Base-by-base conservation (phyloP, 2,329 filamentous ascomycete species). In the Ophiognomonia clavigignenti-juglandacearum region DNA sequence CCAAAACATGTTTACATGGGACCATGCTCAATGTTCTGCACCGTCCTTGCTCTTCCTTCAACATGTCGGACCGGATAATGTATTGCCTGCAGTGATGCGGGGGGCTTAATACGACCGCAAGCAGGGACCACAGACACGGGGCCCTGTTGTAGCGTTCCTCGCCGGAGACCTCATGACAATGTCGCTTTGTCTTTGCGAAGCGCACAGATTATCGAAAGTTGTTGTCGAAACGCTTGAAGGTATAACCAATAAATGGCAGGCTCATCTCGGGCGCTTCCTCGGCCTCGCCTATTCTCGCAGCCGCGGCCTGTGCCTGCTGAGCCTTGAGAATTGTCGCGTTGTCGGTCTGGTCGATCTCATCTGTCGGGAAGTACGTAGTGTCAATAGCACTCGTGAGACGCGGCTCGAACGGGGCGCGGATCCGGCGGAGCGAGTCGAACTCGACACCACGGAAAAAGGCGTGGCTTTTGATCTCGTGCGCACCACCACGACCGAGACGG, bases 361-460 rank as follows among this genome's bases (percentile, higher is more conserved):
- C 85, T 54, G 85, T 87, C 5, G 85, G 85, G 74, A 89, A 89
- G 69, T 88, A 88, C 42, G 84, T 81, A 27, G 85, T 86, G 61
- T 89, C 85, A 52, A 87, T 76, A 57, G 86, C 86, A 35, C 82
- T 86, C 56, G 79, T 75, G 49, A 89, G 72, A 61, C 83, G 83
- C 0, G 85, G 85, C 65, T 88, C 84, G 59, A 88, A 88, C 1
- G 85, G 85, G 32, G 85, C 85, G 44, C 83, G 80, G 58, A 89
- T 88, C 52, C 77, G 77, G 55, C 85, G 82, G 48, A 89, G 71
- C 50, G 78, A 78, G 51, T 86, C 82, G 75, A 85, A 89, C 48
- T 85, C 78, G 13, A 89, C 85, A 50, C 85, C 85, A 39, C 80
- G 78, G 78, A 89, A 89, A 73, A 88, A 89, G 5, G 83, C 80